These are phyloP conservation scores for Lactifluus echinatus DNA, from an alignment of 768 basidiomycete species.

Conservation along the genomic window DNA sequence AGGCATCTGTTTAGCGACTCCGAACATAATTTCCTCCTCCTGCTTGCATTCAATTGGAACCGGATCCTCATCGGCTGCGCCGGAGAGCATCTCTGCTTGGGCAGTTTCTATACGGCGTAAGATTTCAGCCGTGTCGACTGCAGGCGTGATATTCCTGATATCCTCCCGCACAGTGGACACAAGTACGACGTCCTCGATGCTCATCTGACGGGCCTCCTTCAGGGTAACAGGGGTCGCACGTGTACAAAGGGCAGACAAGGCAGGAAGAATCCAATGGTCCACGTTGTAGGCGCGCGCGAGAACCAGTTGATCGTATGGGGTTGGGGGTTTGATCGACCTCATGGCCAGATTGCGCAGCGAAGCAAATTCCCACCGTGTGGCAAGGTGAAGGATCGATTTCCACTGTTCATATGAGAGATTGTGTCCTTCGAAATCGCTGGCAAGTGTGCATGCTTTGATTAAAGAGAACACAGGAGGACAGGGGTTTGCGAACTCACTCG, in stretches of 20 bases:
- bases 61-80: background rate
- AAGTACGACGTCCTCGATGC: constrained; percentile 12
- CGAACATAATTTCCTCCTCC: too few species aligned
- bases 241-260: constrained; percentile 12
- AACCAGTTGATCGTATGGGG: constrained; percentile 9
- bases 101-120: background rate
- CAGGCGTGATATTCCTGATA: background rate
- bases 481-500: constrained; percentile 1
- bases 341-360: constrained; percentile 22
- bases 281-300: constrained; percentile 18
- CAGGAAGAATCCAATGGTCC: constrained; percentile 13
- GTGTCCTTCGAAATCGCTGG: constrained; percentile 12
- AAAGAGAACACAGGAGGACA: background rate
- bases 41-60: background rate
- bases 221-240: constrained; percentile 4
- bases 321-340: constrained; percentile 11
- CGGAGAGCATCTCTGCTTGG: background rate
- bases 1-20: background rate
- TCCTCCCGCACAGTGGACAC: constrained; percentile 16
- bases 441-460: background rate
- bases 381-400: constrained; percentile 25
- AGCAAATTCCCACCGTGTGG: constrained; percentile 27
- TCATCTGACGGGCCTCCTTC: constrained; percentile 9
- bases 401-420: constrained; percentile 22
- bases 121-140: background rate